Base-by-base conservation (phyloP, 805 yeast species). In the Starmerella kuoi region DNA sequence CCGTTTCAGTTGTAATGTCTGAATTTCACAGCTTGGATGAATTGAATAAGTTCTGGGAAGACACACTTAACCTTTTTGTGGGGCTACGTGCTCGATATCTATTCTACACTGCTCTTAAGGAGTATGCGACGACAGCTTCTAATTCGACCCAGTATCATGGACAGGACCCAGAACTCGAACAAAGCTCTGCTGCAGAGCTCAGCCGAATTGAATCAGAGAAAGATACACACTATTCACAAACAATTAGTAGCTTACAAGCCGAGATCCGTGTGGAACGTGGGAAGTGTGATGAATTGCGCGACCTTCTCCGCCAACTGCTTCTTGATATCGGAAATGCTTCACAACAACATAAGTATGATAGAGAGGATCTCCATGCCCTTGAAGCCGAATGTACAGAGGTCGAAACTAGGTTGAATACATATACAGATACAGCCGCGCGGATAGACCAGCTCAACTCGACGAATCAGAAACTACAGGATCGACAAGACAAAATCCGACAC, bases 171-270 rank as follows among this genome's bases (percentile, higher is more conserved):
- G 15, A 25, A 4, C 19, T 7, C 5, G 26, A 31, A 21, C 30
- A 20, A 7, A 28, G 19, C 11, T 14, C 26, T 3, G 5, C 24
- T 3, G 41, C 23, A 11, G 41, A 38, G 20, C 23, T 20, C 21
- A 38, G 41, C 22, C 20, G 12, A 7, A 6, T 38, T 14, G 41
- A 30, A 23, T 5, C 23, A 11, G 31, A 30, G n/a, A 19, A 30
- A 14, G 35, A 38, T 18, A 19, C 22, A 28, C 34, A 38, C 35
- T 31, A 31, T 14, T 19, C n/a, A 20, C 35, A 38, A n/a, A 11
- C 24, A 3, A 18, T 9, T 7, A 12, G 17, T 5, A 31, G 23
- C 30, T 23, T 38, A 12, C 9, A 31, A 20, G 5, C 21, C 8
- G 26, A 23, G 3, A 23, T 38, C n/a, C 12, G 8, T 5, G 21